phyloP scores from a whole-genome alignment of 106 monocot species.

The Dendrobium officinale region DNA sequence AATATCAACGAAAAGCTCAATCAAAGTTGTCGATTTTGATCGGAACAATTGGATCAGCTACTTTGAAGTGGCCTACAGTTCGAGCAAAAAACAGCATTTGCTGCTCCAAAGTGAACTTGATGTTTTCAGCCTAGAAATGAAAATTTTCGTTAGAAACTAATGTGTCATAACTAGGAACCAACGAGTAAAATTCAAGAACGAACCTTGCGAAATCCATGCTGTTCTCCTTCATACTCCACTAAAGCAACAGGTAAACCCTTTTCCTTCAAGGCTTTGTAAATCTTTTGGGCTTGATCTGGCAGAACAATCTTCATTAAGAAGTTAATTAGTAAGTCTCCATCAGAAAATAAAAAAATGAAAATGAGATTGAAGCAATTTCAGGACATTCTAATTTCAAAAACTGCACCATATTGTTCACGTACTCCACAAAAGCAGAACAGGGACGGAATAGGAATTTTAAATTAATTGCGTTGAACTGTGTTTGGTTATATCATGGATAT shows the following conservation, averaged over 20 bases:
- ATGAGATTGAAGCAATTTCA: not conserved
- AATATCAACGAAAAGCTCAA: slow-evolving; percentile 17
- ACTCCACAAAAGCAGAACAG: no score
- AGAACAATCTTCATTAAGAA: slow-evolving; percentile 52
- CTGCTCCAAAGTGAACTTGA: slow-evolving; percentile 77
- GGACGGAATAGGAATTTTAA: no score
- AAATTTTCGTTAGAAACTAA: not conserved
- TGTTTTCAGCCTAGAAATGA: slow-evolving; percentile 69
- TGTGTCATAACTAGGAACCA: not conserved
- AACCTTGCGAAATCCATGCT: slow-evolving; percentile 96
- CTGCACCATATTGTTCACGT: no score
- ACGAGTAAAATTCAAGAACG: not conserved
- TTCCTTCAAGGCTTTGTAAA: slow-evolving; percentile 65
- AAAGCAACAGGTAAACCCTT: slow-evolving; percentile 87
- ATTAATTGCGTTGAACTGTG: no score
- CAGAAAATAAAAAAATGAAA: not conserved
- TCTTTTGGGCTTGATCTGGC: slow-evolving; percentile 77
- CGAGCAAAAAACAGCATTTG: slow-evolving; percentile 90
- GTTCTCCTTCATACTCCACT: slow-evolving; percentile 88
- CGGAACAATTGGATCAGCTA: slow-evolving; percentile 64
- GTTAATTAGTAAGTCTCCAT: not conserved
- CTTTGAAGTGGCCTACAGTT: slow-evolving; percentile 65
- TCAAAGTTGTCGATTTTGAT: slow-evolving; percentile 81
- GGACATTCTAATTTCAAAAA: no score
- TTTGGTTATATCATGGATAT: no score